Conservation (phyloP, 352 stramenopile species). For the Phytophthora tentaculata region DNA sequence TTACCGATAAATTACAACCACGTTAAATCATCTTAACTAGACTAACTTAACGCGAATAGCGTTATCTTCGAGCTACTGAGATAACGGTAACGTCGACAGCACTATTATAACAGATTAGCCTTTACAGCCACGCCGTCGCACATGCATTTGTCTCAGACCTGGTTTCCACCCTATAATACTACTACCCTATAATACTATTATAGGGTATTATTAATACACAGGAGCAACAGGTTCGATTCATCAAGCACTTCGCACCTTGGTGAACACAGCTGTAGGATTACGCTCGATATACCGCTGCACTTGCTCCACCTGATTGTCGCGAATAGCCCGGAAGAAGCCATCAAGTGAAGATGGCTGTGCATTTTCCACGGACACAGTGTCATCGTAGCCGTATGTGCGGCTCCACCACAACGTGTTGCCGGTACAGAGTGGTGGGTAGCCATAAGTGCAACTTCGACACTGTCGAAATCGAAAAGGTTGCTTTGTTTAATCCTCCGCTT, state of each 20-base stretch:
- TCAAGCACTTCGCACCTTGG: slow-evolving; percentile 41
- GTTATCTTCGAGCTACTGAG: too few species aligned
- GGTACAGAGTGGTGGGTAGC: slow-evolving; percentile 1
- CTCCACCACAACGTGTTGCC: slow-evolving; percentile 38
- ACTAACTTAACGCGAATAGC: too few species aligned
- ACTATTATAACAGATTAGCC: too few species aligned
- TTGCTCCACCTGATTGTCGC: slow-evolving; percentile 37
- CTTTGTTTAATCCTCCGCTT: too few species aligned
- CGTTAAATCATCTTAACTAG: too few species aligned
- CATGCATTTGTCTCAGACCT: slow-evolving; percentile 25
- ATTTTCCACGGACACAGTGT: background rate
- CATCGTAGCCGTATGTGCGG: slow-evolving; percentile 10
- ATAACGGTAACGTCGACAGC: too few species aligned
- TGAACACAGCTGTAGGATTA: slow-evolving; percentile 42
- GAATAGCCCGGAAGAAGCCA: slow-evolving; percentile 46
- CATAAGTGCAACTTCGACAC: background rate
- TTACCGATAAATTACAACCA: too few species aligned
- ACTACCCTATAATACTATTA: background rate
- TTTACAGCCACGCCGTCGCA: background rate
- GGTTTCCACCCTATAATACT: slow-evolving; percentile 21
- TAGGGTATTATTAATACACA: too few species aligned
- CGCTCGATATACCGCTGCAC: slow-evolving; percentile 33
- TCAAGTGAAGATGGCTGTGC: slow-evolving; percentile 1
- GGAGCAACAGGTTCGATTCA: too few species aligned
- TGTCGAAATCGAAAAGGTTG: too few species aligned